Conservation (phyloP, 202 grass and related monocot species). For the Elaeis oleifera region DNA sequence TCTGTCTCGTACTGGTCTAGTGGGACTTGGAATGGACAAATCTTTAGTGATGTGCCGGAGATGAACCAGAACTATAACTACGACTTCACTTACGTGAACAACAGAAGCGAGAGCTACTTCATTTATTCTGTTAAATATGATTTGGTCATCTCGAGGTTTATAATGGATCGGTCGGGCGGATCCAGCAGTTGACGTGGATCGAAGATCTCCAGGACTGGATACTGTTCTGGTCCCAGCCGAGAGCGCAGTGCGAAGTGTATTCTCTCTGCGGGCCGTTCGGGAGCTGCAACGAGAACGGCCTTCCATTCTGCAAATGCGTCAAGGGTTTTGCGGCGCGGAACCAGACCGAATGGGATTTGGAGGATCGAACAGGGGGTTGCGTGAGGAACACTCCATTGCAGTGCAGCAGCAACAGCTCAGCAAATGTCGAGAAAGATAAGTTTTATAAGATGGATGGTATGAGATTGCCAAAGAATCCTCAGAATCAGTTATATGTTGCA, state of each 20-base stretch:
- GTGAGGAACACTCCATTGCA: background rate
- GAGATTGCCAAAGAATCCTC: constrained; percentile 42
- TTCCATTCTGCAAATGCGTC: background rate
- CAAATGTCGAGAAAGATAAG: constrained; percentile 23
- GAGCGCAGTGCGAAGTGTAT: background rate
- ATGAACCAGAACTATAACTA: constrained; percentile 28
- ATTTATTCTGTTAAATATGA: constrained; percentile 39
- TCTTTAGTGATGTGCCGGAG: constrained; percentile 50
- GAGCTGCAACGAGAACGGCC: background rate
- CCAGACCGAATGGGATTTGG: background rate
- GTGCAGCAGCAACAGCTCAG: background rate
- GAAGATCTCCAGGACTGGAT: no score
- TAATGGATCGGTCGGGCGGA: constrained; percentile 36
- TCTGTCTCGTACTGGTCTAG: constrained; percentile 42
- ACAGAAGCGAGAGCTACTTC: constrained; percentile 42
- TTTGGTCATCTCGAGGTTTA: constrained; percentile 26
- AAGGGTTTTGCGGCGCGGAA: background rate
- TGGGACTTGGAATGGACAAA: constrained; percentile 40
- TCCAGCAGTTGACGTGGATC: constrained; percentile 8
- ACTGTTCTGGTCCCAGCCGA: background rate
- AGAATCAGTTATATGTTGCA: constrained; percentile 6
- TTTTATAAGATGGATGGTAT: constrained; percentile 31
- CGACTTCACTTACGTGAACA: constrained; percentile 31
- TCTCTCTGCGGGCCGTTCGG: background rate
- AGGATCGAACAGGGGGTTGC: background rate